phyloP scores from a whole-genome alignment of 129 eudicot species.

The Escallonia rubra region DNA sequence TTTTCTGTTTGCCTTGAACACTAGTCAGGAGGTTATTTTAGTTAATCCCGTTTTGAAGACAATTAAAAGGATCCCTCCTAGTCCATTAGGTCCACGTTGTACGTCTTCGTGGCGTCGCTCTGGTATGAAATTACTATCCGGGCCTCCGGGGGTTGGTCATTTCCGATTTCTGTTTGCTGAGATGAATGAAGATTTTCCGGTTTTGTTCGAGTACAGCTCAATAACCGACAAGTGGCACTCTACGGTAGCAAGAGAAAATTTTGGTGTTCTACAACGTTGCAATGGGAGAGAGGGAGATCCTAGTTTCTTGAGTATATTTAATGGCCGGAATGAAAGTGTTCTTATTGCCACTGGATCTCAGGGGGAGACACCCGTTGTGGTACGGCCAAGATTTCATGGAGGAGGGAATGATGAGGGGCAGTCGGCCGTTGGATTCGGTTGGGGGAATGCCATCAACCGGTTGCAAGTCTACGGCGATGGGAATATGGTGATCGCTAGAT shows the following conservation, averaged over 20 bases:
- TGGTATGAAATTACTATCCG: conserved; percentile 52
- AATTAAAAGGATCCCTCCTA: conserved; percentile 45
- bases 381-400: conserved; percentile 39
- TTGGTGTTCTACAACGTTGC: neutral
- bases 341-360: conserved; percentile 27
- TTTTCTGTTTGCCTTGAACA: conserved; percentile 56
- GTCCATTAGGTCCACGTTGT: conserved; percentile 71
- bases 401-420: conserved; percentile 18
- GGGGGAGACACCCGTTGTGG: conserved; percentile 30
- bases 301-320: conserved; percentile 41
- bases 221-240: conserved; percentile 39
- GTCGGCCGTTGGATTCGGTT: conserved; percentile 48
- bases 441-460: no score
- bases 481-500: no score
- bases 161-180: conserved; percentile 55
- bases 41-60: conserved; percentile 44
- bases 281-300: neutral
- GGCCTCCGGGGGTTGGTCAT: conserved; percentile 23
- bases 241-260: conserved; percentile 23
- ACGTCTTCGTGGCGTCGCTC: conserved; percentile 66
- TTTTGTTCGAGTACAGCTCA: conserved; percentile 50
- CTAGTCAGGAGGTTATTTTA: conserved; percentile 48
- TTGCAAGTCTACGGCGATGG: no score
- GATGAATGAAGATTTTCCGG: conserved; percentile 26
- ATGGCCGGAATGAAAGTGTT: conserved; percentile 43